phyloP scores from a whole-genome alignment of 2,329 filamentous ascomycete species.

The Cladosporium halotolerans region DNA sequence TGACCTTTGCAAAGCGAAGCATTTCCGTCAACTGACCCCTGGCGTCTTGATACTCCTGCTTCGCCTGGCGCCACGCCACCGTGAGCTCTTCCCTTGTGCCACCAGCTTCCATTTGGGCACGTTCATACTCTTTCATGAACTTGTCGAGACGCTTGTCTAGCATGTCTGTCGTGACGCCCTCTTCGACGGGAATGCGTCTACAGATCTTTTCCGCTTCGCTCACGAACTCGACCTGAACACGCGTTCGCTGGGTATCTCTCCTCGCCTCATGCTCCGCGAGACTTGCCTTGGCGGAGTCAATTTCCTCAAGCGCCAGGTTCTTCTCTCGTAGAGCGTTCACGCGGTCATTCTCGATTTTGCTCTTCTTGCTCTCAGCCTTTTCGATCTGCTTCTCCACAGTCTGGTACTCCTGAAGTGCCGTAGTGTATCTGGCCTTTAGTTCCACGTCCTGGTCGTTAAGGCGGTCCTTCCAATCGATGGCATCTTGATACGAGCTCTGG shows the following conservation, averaged over 20 bases:
- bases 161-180: constrained; percentile 27
- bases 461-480: constrained; percentile 38
- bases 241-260: constrained; percentile 24
- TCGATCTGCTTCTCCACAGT: constrained; percentile 19
- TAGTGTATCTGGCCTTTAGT: constrained; percentile 30
- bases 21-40: constrained; percentile 18
- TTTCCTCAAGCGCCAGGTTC: constrained; percentile 34
- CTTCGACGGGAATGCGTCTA: constrained; percentile 23
- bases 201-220: constrained; percentile 19
- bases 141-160: constrained; percentile 29
- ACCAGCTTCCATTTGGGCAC: constrained; percentile 25
- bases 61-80: constrained; percentile 25
- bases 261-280: constrained; percentile 25
- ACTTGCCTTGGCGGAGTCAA: constrained; percentile 30
- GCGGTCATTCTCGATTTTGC: constrained; percentile 29
- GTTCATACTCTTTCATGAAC: constrained; percentile 25
- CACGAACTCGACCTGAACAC: constrained; percentile 23
- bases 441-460: constrained; percentile 32
- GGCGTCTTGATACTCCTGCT: constrained; percentile 20
- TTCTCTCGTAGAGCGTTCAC: constrained; percentile 35
- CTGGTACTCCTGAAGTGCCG: constrained; percentile 23
- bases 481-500: constrained; percentile 45
- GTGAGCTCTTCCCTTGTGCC: constrained; percentile 28
- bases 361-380: constrained; percentile 28
- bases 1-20: constrained; percentile 34